Base-by-base conservation (phyloP, 2,329 filamentous ascomycete species). In the Verticillium longisporum region DNA sequence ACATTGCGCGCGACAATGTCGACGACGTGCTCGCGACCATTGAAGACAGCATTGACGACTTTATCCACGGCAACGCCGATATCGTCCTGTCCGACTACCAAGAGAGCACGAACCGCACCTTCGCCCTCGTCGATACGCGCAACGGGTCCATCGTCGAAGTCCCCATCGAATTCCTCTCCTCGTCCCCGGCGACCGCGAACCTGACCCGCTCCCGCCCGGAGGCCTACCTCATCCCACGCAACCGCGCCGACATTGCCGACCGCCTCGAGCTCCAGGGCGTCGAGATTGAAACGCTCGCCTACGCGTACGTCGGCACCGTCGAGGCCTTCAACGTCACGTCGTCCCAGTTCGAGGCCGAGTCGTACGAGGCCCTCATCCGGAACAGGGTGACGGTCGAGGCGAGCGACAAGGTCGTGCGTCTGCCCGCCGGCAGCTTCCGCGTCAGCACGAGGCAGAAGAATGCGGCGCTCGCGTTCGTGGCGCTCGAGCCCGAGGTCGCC, bases 141-240 rank as follows among this genome's bases (percentile, higher is more conserved):
- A 66, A 68, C 6, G 70, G 69, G 6, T 65, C 66, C 26, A 55
- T 71, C 0, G 61, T 70, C 14, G 59, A 71, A 9, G 61, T 61
- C 0, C 66, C 66, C 0, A 60, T 71, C 4, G 62, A 67, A 1
- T 71, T 71, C 32, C 55, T 69, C 14, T 66, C 65, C 37, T 66
- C 67, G 0, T 69, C 69, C 0, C 69, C 69, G 1, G 64, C 68
- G 1, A 61, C 61, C 1, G 62, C 69, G 1, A 71, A 71, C 56
- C 56, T 70, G 4, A 71, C 69, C 1, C 66, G 69, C 7, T 18
- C 56, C 0, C 65, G 69, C 0, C 69, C 69, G 2, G 68, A 70
- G 37, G 69, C 68, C 0, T 71, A 71, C n/a, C 54, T 71, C 32
- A 70, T 71, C 56, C 67, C 69, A 0, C 61, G 67, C 5, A 66